These are phyloP conservation scores for Trichosanthes truncata DNA, from an alignment of 306 rosid genomes.

Conservation along the genomic window DNA sequence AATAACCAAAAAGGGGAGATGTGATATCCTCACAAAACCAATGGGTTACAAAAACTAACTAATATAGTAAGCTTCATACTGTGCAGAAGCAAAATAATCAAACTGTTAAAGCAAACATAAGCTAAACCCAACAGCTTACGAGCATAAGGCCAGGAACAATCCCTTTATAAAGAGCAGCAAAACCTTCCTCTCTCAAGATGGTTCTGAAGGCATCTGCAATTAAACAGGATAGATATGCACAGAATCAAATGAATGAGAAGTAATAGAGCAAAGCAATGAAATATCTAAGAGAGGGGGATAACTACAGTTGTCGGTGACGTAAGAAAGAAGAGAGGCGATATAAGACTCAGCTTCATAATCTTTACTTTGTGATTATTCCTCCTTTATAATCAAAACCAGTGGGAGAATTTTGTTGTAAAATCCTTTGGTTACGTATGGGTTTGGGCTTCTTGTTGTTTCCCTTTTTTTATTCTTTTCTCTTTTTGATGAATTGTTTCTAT, in stretches of 20 bases:
- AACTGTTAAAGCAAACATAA: background rate
- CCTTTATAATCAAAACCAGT: background rate
- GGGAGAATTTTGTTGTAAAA: background rate
- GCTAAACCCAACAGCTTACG: constrained; percentile 40
- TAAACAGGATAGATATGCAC: background rate
- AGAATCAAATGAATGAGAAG: constrained; percentile 6
- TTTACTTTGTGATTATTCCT: background rate
- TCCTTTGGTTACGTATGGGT: background rate
- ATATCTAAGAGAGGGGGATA: background rate
- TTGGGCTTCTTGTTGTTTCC: background rate
- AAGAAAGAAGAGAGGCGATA: background rate
- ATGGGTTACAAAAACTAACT: background rate
- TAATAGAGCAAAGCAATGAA: constrained; percentile 9
- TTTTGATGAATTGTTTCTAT: background rate
- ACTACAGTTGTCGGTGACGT: background rate
- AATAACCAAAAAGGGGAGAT: background rate
- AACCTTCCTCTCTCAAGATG: constrained; percentile 81
- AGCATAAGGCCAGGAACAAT: constrained; percentile 79
- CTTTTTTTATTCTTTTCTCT: background rate
- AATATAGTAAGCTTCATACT: background rate
- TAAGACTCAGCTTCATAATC: background rate
- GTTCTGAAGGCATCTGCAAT: constrained; percentile 90
- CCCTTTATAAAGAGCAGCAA: constrained; percentile 74
- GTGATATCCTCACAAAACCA: background rate
- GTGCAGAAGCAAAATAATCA: background rate